Evolutionary conservation across 768 basidiomycete species (phyloP), one percentile per base, ranked within the genome.

Genomic region (Cystobasidium onofrii): DNA sequence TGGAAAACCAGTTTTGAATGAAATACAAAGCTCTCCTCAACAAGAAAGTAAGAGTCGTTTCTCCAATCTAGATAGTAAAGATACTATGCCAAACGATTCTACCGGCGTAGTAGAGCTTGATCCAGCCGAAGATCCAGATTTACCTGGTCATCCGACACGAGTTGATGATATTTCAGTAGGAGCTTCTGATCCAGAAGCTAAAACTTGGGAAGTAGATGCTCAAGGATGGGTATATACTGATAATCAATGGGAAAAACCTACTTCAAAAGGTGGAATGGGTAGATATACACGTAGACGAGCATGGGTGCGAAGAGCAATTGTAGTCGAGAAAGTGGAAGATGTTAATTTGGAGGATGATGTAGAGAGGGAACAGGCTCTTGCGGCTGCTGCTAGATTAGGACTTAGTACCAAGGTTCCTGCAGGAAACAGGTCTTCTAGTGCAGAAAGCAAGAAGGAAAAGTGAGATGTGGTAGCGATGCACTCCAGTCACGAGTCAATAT

Each of bases 251-350:
- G 83, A 83, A 73, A 79, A 78, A 66, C 81, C 82, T 79, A 80
- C 81, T 1, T 76, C 81, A 15, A 80, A 80, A 50, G 82, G 82
- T 12, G 83, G 83, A 9, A 72, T 84, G 31, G 83, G 83, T 12
- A 80, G 80, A 72, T 80, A 80, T 54, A 80, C 79, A 13, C 39
- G 79, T 0, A 23, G 77, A 27, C 29, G 79, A 17, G 76, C 74
- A 0, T 80, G 79, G 79, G 75, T 78, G 6, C 33, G 79, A 12
- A 39, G 77, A n/a, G 79, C 79, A 2, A 75, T 75, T 6, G 44
- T 80, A 4, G 75, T 79, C 6, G 79, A 80, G 67, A 29, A 39
- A 9, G 34, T 43, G 25, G 65, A 46, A 31, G 57, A 60, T 60
- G 33, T 60, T 20, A 34, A 60, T 60, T 13, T 34, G 23, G 57